phyloP scores from a whole-genome alignment of 306 rosid species.

The Quercus agrifolia region DNA sequence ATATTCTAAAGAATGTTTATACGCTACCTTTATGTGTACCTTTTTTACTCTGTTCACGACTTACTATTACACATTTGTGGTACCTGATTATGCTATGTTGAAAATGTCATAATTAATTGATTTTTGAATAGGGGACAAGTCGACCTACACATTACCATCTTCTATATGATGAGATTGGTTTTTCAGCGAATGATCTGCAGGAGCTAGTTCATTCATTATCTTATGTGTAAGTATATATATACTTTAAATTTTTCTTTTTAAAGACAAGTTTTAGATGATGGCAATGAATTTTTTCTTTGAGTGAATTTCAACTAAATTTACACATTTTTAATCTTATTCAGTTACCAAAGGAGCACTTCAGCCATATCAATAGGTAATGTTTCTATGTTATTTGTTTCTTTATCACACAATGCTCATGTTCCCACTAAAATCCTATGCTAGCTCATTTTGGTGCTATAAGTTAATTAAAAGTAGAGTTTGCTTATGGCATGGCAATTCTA shows the following conservation, averaged over 20 bases:
- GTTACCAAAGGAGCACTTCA: slow-evolving; percentile 40
- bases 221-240: slow-evolving; percentile 30
- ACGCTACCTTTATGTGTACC: background rate
- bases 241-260: background rate
- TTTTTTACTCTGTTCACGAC: background rate
- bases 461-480: too few relatives aligned
- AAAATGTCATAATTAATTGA: background rate
- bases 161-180: slow-evolving; percentile 36
- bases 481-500: too few relatives aligned
- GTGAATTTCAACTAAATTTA: background rate
- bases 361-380: slow-evolving; percentile 38
- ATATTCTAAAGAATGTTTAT: background rate
- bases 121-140: slow-evolving; percentile 29
- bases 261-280: background rate
- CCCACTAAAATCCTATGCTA: too few relatives aligned
- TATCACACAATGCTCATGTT: too few relatives aligned
- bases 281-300: background rate
- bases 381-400: too few relatives aligned
- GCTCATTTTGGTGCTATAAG: too few relatives aligned
- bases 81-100: background rate
- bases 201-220: slow-evolving; percentile 37
- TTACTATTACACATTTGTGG: background rate
- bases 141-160: slow-evolving; percentile 44
- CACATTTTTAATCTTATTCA: background rate
- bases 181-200: slow-evolving; percentile 33